phyloP scores from a whole-genome alignment of 75 land plant species.

The Larix kaempferi region DNA sequence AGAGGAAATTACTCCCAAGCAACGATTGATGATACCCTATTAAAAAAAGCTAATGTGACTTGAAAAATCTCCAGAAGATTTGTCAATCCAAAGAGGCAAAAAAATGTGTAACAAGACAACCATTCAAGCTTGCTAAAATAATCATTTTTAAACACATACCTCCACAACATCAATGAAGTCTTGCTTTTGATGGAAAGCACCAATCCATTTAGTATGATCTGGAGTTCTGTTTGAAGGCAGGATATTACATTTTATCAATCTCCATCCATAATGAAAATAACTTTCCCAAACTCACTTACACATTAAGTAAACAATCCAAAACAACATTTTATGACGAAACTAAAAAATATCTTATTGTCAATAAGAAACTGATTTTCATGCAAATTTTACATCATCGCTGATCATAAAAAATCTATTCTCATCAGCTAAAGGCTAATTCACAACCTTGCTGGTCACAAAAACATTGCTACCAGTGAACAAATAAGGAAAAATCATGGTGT shows the following conservation, averaged over 20 bases:
- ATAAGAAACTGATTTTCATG: background rate
- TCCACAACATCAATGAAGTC: slow-evolving; percentile 48
- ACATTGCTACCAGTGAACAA: background rate
- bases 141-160: background rate
- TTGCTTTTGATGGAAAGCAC: slow-evolving; percentile 48
- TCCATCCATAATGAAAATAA: background rate
- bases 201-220: slow-evolving; percentile 61
- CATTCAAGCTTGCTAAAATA: background rate
- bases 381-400: background rate
- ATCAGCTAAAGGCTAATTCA: background rate
- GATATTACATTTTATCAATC: background rate
- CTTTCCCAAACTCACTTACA: background rate
- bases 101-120: background rate
- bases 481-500: background rate
- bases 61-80: background rate
- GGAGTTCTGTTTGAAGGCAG: slow-evolving; percentile 34
- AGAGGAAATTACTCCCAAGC: no score
- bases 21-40: no score
- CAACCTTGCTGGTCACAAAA: no score
- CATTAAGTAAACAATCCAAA: background rate
- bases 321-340: background rate
- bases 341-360: background rate
- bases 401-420: background rate
- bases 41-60: no score
- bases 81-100: background rate